Evolutionary conservation across 2,329 filamentous ascomycete species (phyloP).

Genomic region (Talaromyces atroroseus): DNA sequence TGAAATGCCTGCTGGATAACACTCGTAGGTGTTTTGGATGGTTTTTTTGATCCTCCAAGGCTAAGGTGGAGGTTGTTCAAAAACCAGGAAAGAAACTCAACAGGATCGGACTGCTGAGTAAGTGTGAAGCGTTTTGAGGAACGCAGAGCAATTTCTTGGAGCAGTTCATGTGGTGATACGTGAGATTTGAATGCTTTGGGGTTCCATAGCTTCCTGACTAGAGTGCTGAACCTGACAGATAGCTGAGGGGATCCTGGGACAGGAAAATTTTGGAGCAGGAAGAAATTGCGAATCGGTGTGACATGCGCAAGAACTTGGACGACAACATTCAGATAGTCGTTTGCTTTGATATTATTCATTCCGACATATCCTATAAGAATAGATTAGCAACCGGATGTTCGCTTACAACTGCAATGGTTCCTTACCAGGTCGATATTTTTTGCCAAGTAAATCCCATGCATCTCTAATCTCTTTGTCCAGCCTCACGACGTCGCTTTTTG

Average conservation of each 20-base stretch:
- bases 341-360: conserved; percentile 99
- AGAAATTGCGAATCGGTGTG: conserved; percentile 79
- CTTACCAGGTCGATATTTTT: conserved; percentile 73
- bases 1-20: conserved; percentile 93
- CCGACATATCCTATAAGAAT: conserved; percentile 66
- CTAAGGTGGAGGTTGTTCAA: conserved; percentile 91
- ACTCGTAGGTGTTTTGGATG: conserved; percentile 59
- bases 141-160: conserved; percentile 86
- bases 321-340: conserved; percentile 96
- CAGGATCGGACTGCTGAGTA: conserved; percentile 85
- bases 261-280: conserved; percentile 78
- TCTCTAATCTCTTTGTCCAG: conserved; percentile 60
- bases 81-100: conserved; percentile 96
- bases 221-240: conserved; percentile 77
- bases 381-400: conserved; percentile 8
- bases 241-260: conserved; percentile 64
- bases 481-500: conserved; percentile 69
- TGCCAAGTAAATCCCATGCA: conserved; percentile 73
- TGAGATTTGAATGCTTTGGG: conserved; percentile 92
- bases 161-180: conserved; percentile 92
- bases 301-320: conserved; percentile 90
- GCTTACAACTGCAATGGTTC: neutral
- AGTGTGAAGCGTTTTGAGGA: conserved; percentile 91
- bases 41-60: conserved; percentile 83
- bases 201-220: conserved; percentile 98